Conservation (phyloP, 805 yeast species). For the Ogataea methylovora region DNA sequence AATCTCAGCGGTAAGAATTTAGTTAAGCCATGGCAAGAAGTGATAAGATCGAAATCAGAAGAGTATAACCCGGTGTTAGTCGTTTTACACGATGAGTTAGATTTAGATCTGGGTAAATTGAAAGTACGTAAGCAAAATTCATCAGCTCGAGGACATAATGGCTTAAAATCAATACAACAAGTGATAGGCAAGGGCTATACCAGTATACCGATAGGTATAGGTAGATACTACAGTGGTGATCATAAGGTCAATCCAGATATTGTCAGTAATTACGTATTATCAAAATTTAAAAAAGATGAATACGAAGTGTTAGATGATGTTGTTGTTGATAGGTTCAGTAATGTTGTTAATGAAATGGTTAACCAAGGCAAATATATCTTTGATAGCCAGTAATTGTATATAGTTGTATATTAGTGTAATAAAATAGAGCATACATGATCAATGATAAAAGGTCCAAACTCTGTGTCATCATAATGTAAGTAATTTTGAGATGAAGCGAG, state of each 20-base stretch:
- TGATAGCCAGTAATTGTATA: constrained; percentile 12
- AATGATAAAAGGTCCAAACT: no score
- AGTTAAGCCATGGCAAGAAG: constrained; percentile 36
- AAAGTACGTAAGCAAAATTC: constrained; percentile 54
- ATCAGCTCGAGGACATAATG: constrained; percentile 79
- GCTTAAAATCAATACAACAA: constrained; percentile 52
- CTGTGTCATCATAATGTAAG: no score
- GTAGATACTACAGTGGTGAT: constrained; percentile 40
- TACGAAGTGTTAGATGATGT: constrained; percentile 28
- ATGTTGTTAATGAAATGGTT: constrained; percentile 28
- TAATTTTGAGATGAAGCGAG: no score
- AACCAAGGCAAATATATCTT: constrained; percentile 20
- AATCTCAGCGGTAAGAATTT: constrained; percentile 62
- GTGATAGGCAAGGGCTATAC: constrained; percentile 44
- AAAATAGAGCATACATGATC: no score
- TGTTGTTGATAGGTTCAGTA: constrained; percentile 33
- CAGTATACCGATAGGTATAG: constrained; percentile 75
- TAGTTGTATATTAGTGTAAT: no score
- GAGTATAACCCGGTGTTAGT: constrained; percentile 35
- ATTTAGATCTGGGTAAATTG: constrained; percentile 54
- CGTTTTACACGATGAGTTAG: constrained; percentile 75
- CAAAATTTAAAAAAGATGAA: constrained; percentile 42
- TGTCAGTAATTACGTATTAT: constrained; percentile 60
- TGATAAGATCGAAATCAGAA: constrained; percentile 18
- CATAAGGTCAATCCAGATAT: constrained; percentile 17